Conservation (phyloP, 208 protist species). For the Acanthamoeba castellanii region DNA sequence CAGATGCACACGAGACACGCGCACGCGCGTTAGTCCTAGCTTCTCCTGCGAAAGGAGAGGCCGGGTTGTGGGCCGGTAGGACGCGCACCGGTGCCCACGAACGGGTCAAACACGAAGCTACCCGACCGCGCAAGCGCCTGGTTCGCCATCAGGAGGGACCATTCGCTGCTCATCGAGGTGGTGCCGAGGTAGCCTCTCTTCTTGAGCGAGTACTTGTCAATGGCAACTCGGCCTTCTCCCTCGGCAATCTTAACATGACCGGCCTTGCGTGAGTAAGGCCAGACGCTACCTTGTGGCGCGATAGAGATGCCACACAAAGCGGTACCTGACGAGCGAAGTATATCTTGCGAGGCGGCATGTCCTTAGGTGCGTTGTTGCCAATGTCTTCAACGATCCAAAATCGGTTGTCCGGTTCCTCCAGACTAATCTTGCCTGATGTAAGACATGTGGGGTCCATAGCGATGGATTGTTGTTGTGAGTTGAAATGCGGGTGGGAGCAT, state of each 20-base stretch:
- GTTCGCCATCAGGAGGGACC: constrained; percentile 95
- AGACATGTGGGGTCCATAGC: neutral
- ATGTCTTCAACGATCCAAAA: constrained; percentile 68
- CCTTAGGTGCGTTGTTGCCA: neutral
- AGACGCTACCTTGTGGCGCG: neutral
- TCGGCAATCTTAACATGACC: neutral
- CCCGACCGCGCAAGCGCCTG: constrained; percentile 88
- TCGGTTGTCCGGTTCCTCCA: neutral
- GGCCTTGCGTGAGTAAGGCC: neutral
- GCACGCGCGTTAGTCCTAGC: no score
- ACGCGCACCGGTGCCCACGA: constrained; percentile 90
- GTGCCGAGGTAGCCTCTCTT: constrained; percentile 95
- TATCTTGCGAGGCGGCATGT: constrained; percentile 3
- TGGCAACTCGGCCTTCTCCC: constrained; percentile 44
- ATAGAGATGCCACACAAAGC: neutral
- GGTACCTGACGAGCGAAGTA: constrained; percentile 66
- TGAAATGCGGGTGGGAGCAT: neutral
- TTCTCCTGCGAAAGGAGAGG: no score
- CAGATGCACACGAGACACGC: neutral
- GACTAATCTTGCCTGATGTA: constrained; percentile 31
- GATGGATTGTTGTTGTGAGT: neutral
- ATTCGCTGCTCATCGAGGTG: constrained; percentile 96
- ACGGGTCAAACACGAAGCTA: constrained; percentile 94
- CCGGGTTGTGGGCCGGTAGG: no score
- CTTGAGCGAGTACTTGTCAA: constrained; percentile 92